Evolutionary conservation across 441 rosid species (phyloP), one percentile per base, ranked within the genome.

Genomic region (Jatropha podagrica): DNA sequence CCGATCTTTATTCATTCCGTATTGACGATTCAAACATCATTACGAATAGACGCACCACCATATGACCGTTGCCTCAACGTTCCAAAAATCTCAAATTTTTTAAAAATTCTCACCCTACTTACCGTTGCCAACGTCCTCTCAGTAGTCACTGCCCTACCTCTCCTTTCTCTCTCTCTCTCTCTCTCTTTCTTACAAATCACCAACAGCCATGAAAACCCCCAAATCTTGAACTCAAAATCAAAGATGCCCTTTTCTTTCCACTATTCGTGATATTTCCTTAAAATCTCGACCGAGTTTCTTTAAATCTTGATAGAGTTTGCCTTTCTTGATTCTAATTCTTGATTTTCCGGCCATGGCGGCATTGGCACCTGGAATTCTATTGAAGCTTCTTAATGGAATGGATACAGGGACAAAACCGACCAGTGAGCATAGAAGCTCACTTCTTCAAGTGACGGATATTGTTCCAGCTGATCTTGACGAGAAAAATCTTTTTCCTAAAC

Each of bases 381-480:
- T 88, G 83, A 93, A 89, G 79, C 94, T 95, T 10, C 84, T 95
- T 37, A 83, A 88, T 62, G 96, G 91, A 7, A 92, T 95, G 99
- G 89, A 85, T 79, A 88, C 89, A 2, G 98, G 98, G 38, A 88
- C 84, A 27, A 93, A 91, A 81, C 84, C 98, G 23, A 95, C 99
- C 0, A 77, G 92, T 46, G 97, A 93, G 76, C 95, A 95, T 83
- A 82, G 98, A 73, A 92, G 87, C 83, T 91, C 98, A 18, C 83
- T 95, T 41, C 76, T 93, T 51, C 99, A 95, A 66, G 95, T 95
- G 48, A 92, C 97, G 0, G 99, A 93, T 75, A 95, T 95, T 10
- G 98, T 95, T 44, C 99, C 98, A 0, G 88, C 91, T 20, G 96
- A 93, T 71, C 99, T 95, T 14, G 99, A 93, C 73, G 97, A 92